Conservation (phyloP, 257 asterid species). For the Solanum peruvianum region DNA sequence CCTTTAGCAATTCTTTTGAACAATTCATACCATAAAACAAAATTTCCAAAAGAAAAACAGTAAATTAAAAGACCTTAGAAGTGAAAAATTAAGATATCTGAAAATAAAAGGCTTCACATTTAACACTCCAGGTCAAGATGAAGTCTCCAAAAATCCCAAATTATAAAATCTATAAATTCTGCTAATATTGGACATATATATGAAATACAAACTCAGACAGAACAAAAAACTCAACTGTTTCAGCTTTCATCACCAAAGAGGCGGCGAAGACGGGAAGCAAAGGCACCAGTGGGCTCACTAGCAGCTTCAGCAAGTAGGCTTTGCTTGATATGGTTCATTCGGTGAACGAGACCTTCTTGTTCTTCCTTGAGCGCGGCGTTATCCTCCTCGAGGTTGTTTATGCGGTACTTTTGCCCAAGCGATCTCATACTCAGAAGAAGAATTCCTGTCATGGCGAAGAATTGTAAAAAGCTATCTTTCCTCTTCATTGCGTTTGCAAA, state of each 20-base stretch:
- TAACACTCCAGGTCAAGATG: neutral
- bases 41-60: neutral
- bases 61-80: neutral
- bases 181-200: neutral
- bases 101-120: neutral
- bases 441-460: conserved; percentile 65
- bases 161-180: neutral
- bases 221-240: neutral
- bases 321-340: conserved; percentile 53
- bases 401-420: conserved; percentile 67
- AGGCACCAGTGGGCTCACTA: conserved; percentile 58
- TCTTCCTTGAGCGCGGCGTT: conserved; percentile 41
- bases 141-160: neutral
- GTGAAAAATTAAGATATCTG: neutral
- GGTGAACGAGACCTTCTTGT: conserved; percentile 31
- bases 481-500: conserved; percentile 40
- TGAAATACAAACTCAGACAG: neutral
- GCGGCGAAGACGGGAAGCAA: conserved; percentile 64
- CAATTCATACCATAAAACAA: neutral
- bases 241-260: conserved; percentile 48
- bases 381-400: conserved; percentile 52
- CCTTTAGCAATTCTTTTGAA: neutral
- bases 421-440: conserved; percentile 58
- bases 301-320: conserved; percentile 66
- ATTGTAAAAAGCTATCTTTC: conserved; percentile 50